phyloP scores from a whole-genome alignment of 2,329 filamentous ascomycete species.

The Sporothrix humicola region DNA sequence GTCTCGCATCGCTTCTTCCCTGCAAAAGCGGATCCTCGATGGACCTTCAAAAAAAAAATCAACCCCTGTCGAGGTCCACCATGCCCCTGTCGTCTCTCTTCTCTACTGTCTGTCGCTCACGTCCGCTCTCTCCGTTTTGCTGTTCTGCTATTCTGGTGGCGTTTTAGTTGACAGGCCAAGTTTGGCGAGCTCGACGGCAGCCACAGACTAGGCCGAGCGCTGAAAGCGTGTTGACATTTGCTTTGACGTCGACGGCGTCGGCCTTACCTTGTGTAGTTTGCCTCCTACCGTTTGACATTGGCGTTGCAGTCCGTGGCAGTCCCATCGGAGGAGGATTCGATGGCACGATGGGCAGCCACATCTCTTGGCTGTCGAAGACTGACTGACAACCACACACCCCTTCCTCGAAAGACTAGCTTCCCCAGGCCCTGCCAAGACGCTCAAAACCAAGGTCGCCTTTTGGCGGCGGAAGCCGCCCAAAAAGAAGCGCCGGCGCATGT shows the following conservation, averaged over 20 bases:
- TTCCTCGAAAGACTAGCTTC: neutral
- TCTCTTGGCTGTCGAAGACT: neutral
- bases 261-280: too few relatives aligned
- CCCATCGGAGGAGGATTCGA: neutral
- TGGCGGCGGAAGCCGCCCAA: neutral
- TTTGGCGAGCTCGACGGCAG: too few relatives aligned
- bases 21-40: neutral
- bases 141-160: too few relatives aligned
- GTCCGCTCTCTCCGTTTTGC: too few relatives aligned
- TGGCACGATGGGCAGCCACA: neutral
- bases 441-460: neutral
- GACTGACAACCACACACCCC: neutral
- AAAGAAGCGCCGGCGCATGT: conserved; percentile 11
- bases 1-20: too few relatives aligned
- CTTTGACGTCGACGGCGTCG: too few relatives aligned
- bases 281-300: too few relatives aligned
- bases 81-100: neutral
- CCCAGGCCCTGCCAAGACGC: conserved; percentile 13
- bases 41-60: neutral
- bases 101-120: too few relatives aligned
- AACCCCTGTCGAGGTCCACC: neutral
- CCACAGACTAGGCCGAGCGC: too few relatives aligned
- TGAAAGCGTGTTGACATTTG: too few relatives aligned
- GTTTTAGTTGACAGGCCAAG: too few relatives aligned
- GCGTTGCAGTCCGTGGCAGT: too few relatives aligned